These are phyloP conservation scores for Nannizzia gypsea DNA, from an alignment of 2,329 filamentous ascomycete genomes.

Conservation along the genomic window DNA sequence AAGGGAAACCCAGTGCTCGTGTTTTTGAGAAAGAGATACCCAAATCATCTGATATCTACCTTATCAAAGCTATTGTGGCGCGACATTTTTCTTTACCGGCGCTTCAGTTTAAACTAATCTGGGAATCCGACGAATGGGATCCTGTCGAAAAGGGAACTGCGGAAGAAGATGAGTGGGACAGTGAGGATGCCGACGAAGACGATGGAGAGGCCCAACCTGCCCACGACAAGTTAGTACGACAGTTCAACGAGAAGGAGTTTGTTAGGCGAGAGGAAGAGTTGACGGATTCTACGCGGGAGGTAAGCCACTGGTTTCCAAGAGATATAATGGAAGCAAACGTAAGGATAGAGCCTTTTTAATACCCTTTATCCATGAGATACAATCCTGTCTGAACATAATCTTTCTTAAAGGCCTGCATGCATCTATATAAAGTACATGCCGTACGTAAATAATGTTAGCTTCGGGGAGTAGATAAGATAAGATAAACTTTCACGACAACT, in stretches of 20 bases:
- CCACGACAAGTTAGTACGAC: slow-evolving; percentile 11
- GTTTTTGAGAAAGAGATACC: slow-evolving; percentile 47
- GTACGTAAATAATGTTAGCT: background rate
- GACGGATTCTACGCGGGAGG: slow-evolving; percentile 62
- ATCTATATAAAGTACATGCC: background rate
- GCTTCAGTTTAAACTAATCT: slow-evolving; percentile 55
- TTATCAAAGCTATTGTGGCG: slow-evolving; percentile 65
- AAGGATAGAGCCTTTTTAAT: slow-evolving; percentile 47
- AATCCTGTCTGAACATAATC: no score
- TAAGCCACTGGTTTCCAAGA: slow-evolving; percentile 61
- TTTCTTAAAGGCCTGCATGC: background rate
- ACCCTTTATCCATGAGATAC: background rate
- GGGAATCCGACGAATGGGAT: slow-evolving; percentile 88
- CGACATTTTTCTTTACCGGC: slow-evolving; percentile 56
- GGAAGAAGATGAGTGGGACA: slow-evolving; percentile 41
- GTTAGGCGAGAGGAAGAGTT: slow-evolving; percentile 70
- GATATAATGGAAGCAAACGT: slow-evolving; percentile 60
- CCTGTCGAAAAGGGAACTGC: slow-evolving; percentile 55
- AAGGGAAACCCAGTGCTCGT: slow-evolving; percentile 10
- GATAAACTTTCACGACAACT: background rate
- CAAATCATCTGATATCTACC: slow-evolving; percentile 66
- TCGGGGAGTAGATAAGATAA: background rate
- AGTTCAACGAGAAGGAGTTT: slow-evolving; percentile 44
- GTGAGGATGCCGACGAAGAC: slow-evolving; percentile 39
- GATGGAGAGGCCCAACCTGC: slow-evolving; percentile 17